Evolutionary conservation across 805 yeast species (phyloP).

Genomic region (Candida ipomoeae): DNA sequence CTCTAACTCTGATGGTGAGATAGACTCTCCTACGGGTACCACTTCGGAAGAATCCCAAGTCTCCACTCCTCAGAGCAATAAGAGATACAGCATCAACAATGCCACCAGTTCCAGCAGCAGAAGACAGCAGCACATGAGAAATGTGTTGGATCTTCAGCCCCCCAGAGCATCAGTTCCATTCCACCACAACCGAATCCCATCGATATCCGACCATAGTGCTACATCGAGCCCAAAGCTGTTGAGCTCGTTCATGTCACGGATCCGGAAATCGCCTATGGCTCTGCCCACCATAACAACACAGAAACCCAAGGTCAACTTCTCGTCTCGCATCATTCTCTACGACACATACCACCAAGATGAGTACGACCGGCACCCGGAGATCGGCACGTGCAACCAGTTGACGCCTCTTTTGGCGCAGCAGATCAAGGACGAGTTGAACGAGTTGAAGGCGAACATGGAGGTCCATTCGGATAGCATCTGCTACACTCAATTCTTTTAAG

Average conservation of each 20-base stretch:
- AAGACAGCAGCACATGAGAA: conserved; percentile 13
- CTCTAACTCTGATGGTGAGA: conserved; percentile 6
- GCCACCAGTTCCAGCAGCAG: conserved; percentile 8
- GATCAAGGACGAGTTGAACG: conserved; percentile 81
- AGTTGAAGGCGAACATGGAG: conserved; percentile 69
- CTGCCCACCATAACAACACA: conserved; percentile 7
- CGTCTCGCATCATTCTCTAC: conserved; percentile 76
- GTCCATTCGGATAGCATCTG: conserved; percentile 75
- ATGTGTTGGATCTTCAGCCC: conserved; percentile 16
- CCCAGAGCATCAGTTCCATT: conserved; percentile 18
- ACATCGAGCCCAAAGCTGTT: conserved; percentile 32
- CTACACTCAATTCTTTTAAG: conserved; percentile 76
- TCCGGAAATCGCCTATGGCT: conserved; percentile 21
- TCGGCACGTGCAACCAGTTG: conserved; percentile 86
- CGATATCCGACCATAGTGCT: conserved; percentile 24
- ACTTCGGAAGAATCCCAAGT: background rate
- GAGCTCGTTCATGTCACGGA: conserved; percentile 27
- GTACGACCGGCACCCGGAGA: conserved; percentile 89
- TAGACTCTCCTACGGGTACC: background rate
- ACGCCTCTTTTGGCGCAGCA: conserved; percentile 84
- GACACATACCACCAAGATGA: conserved; percentile 81
- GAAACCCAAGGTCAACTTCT: conserved; percentile 51
- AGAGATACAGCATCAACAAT: conserved; percentile 2
- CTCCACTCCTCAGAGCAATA: background rate
- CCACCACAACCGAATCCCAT: conserved; percentile 30